Evolutionary conservation across 148 eudicot species (phyloP).

Genomic region (Nepenthes gracilis): DNA sequence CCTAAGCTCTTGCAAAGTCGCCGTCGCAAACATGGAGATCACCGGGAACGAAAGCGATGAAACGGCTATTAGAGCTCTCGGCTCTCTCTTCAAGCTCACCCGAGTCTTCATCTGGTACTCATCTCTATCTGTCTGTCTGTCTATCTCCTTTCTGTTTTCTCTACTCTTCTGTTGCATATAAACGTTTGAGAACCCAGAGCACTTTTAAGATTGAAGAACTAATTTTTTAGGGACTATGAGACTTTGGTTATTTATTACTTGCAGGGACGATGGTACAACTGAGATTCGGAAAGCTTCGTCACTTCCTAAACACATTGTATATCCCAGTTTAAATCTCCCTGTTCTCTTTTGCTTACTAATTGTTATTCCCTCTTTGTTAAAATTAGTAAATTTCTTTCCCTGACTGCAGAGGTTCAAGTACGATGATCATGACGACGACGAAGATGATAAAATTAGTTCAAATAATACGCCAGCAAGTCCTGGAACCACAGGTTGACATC

Average conservation of each 20-base stretch:
- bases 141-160: not conserved
- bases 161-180: not conserved
- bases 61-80: conserved; percentile 45
- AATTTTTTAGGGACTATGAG: conserved; percentile 2
- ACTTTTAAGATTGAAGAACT: not conserved
- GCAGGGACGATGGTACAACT: conserved; percentile 39
- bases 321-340: not conserved
- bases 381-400: not conserved
- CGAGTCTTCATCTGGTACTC: conserved; percentile 44
- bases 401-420: conserved; percentile 23
- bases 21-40: conserved; percentile 1
- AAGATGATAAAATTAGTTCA: conserved; percentile 3
- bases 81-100: conserved; percentile 62
- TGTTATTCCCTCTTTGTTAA: not conserved
- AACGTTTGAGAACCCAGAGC: too few relatives aligned
- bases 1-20: conserved; percentile 12
- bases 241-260: not conserved
- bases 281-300: conserved; percentile 16
- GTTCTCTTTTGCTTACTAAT: not conserved
- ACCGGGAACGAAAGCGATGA: conserved; percentile 11
- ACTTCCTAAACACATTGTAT: conserved; percentile 31
- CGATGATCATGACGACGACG: conserved; percentile 21
- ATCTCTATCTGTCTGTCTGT: conserved; percentile 11
- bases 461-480: not conserved
- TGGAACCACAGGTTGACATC: conserved; percentile 2